Percentiles rank a stretch among this genome's conserved stretches.
phyloP scores from a whole-genome alignment of 2,329 filamentous ascomycete species.

The Pseudocercospora eumusae region DNA sequence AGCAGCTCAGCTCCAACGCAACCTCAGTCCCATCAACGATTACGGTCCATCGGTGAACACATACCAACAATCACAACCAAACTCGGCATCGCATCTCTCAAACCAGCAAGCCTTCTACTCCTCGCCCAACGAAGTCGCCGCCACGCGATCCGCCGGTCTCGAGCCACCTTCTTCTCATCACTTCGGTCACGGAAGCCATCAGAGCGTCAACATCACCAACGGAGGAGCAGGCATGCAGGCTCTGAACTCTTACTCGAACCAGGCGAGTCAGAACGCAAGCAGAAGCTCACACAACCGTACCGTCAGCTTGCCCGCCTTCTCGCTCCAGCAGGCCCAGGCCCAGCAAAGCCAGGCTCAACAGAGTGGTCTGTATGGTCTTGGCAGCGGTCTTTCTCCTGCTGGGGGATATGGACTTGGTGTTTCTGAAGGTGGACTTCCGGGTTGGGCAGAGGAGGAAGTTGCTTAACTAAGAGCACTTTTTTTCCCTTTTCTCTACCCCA shows the following conservation, averaged over 20 bases:
- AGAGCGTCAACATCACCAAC: conserved; percentile 51
- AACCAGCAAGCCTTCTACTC: conserved; percentile 82
- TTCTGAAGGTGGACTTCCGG: conserved; percentile 59
- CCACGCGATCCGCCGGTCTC: conserved; percentile 35
- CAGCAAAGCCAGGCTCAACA: conserved; percentile 41
- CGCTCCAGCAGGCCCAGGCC: conserved; percentile 52
- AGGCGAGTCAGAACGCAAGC: conserved; percentile 57
- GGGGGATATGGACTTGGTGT: conserved; percentile 62
- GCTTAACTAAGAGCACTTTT: conserved; percentile 23
- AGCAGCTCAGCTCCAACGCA: conserved; percentile 48
- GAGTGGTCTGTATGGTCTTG: conserved; percentile 61
- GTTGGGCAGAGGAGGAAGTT: conserved; percentile 66
- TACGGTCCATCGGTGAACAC: conserved; percentile 16
- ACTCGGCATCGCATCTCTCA: conserved; percentile 49
- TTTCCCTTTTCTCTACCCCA: not conserved
- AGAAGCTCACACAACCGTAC: conserved; percentile 66
- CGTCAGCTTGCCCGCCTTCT: conserved; percentile 79
- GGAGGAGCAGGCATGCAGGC: conserved; percentile 20
- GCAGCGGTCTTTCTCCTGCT: conserved; percentile 53
- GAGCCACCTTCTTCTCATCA: conserved; percentile 40
- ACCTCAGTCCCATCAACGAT: conserved; percentile 30
- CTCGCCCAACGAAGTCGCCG: conserved; percentile 61
- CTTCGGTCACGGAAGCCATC: conserved; percentile 57
- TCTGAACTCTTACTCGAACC: conserved; percentile 25
- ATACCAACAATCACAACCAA: conserved; percentile 48